Evolutionary conservation across 257 asterid genomes (phyloP).

Genomic region (Verbascum thapsus): DNA sequence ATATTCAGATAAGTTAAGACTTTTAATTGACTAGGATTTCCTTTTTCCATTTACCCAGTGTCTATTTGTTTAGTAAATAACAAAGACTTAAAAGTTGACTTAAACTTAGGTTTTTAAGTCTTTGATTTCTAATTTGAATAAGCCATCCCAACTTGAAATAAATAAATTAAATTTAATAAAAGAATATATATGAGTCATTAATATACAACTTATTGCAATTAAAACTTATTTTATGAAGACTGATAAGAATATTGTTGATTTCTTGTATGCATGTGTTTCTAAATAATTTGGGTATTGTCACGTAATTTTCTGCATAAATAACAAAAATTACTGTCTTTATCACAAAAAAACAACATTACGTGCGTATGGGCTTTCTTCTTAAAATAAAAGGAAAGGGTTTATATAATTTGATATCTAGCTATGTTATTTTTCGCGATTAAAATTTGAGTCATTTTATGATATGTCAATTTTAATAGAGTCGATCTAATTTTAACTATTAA

Average conservation of each 20-base stretch:
- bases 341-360: conserved; percentile 36
- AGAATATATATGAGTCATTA: background rate
- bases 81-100: conserved; percentile 26
- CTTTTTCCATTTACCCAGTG: too few species aligned
- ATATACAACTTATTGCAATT: too few species aligned
- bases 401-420: conserved; percentile 12
- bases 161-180: background rate
- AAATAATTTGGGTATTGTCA: background rate
- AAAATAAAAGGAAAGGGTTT: conserved; percentile 11
- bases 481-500: too few species aligned
- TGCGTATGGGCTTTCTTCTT: conserved; percentile 36
- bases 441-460: too few species aligned
- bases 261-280: conserved; percentile 5
- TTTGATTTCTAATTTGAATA: conserved; percentile 7
- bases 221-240: too few species aligned
- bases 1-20: too few species aligned
- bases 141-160: conserved; percentile 22
- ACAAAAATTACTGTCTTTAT: conserved; percentile 28
- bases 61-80: too few species aligned
- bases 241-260: too few species aligned
- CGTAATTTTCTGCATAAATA: conserved; percentile 5
- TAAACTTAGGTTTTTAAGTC: conserved; percentile 22
- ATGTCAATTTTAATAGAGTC: too few species aligned
- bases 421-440: conserved; percentile 32
- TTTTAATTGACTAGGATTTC: too few species aligned